Conservation (phyloP, 2,329 filamentous ascomycete species). For the Emergomyces orientalis region DNA sequence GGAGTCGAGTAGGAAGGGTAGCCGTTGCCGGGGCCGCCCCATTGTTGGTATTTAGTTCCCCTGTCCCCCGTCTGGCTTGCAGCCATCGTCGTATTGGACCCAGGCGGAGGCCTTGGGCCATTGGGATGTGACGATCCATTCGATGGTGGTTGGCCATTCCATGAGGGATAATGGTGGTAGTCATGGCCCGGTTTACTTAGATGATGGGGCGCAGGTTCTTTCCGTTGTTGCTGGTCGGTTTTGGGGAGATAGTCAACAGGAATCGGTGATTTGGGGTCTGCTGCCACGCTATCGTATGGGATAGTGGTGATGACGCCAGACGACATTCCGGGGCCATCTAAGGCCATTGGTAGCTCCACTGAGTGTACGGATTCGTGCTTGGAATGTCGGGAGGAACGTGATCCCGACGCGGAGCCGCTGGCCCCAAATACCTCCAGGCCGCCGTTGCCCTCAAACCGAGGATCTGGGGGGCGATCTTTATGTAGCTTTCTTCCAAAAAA, state of each 20-base stretch:
- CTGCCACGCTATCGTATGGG: constrained; percentile 64
- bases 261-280: constrained; percentile 60
- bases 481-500: constrained; percentile 74
- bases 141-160: constrained; percentile 48
- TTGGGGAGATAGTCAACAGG: constrained; percentile 64
- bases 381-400: constrained; percentile 63
- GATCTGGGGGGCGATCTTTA: constrained; percentile 62
- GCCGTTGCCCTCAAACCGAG: constrained; percentile 46
- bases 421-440: constrained; percentile 52
- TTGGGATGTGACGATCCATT: constrained; percentile 48
- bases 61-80: constrained; percentile 61
- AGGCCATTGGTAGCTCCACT: constrained; percentile 56
- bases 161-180: constrained; percentile 80
- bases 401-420: constrained; percentile 52
- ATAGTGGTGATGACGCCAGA: constrained; percentile 81
- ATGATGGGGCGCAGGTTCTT: constrained; percentile 72
- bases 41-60: constrained; percentile 67
- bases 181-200: constrained; percentile 68
- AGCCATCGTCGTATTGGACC: constrained; percentile 53
- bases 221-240: constrained; percentile 50
- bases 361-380: constrained; percentile 64
- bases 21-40: constrained; percentile 52
- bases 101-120: constrained; percentile 52
- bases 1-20: constrained; percentile 51
- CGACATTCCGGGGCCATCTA: constrained; percentile 54